Conservation (phyloP, 2,329 filamentous ascomycete genomes). For the Pseudopyricularia javanii region DNA sequence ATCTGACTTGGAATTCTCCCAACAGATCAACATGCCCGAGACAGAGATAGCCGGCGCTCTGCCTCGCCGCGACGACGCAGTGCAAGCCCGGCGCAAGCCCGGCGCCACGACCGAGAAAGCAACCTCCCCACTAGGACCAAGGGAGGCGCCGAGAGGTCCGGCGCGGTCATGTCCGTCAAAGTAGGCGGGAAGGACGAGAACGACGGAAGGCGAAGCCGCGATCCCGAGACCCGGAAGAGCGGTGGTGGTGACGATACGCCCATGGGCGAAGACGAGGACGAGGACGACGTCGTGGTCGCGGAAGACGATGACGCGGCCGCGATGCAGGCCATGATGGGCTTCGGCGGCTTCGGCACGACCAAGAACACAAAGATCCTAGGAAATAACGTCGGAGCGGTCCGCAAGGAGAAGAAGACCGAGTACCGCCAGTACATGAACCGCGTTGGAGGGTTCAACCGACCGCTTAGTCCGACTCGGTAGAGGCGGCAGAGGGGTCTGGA, state of each 20-base stretch:
- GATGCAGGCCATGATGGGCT: slow-evolving; percentile 85
- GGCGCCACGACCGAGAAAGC: slow-evolving; percentile 1
- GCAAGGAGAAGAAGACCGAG: slow-evolving; percentile 88
- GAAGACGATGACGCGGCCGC: slow-evolving; percentile 57
- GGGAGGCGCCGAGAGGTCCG: not conserved
- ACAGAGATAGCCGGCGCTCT: slow-evolving; percentile 5
- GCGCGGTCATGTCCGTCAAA: slow-evolving; percentile 2
- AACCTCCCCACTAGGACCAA: slow-evolving; percentile 1
- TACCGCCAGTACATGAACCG: slow-evolving; percentile 97
- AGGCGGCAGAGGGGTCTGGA: not conserved
- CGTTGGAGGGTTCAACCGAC: slow-evolving; percentile 69
- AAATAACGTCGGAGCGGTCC: slow-evolving; percentile 70
- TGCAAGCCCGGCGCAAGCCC: slow-evolving; percentile 1
- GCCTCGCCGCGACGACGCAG: slow-evolving; percentile 7
- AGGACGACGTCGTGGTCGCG: slow-evolving; percentile 34
- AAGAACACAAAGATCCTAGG: slow-evolving; percentile 82
- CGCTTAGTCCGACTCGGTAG: slow-evolving; percentile 46
- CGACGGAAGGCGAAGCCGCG: not conserved
- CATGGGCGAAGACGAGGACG: slow-evolving; percentile 16
- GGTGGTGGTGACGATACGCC: not conserved
- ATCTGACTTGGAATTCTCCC: not conserved
- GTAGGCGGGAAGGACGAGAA: not conserved
- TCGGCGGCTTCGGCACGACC: slow-evolving; percentile 72
- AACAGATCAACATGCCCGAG: not conserved
- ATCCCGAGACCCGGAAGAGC: not conserved